Percentiles rank a stretch among this genome's conserved stretches.
Evolutionary conservation across 495 filamentous ascomycete species (phyloP).

Genomic region (Viridothelium virens): DNA sequence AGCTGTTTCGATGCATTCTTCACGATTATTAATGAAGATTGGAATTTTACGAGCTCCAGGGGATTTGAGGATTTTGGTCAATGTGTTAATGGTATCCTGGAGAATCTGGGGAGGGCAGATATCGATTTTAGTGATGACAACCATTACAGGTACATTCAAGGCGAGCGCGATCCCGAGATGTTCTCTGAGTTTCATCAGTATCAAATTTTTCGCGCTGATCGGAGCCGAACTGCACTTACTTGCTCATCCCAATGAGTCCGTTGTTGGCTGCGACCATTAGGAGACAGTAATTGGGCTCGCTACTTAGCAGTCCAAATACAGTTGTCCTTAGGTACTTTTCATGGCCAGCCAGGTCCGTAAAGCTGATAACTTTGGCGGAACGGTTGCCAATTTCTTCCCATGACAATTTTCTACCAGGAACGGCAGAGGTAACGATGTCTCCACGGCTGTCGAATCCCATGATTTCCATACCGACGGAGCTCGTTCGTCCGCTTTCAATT

Average conservation of each 20-base stretch:
- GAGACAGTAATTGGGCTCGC: slow-evolving; percentile 94
- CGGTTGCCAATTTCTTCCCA: slow-evolving; percentile 98
- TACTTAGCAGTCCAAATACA: slow-evolving; percentile 89
- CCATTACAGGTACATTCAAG: slow-evolving; percentile 94
- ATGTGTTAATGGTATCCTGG: slow-evolving; percentile 85
- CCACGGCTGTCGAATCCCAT: slow-evolving; percentile 93
- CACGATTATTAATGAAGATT: slow-evolving; percentile 87
- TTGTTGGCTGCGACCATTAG: slow-evolving; percentile 99
- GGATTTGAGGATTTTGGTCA: slow-evolving; percentile 85
- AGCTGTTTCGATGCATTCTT: slow-evolving; percentile 89
- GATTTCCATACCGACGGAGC: slow-evolving; percentile 96
- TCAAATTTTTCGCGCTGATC: neutral
- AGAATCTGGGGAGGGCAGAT: slow-evolving; percentile 96
- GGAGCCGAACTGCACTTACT: slow-evolving; percentile 35
- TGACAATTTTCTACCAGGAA: slow-evolving; percentile 77
- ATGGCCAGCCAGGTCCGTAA: slow-evolving; percentile 92
- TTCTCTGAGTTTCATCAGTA: slow-evolving; percentile 42
- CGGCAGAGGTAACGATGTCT: slow-evolving; percentile 70
- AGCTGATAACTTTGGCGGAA: slow-evolving; percentile 90
- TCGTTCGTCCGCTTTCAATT: slow-evolving; percentile 88
- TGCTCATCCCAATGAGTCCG: slow-evolving; percentile 94
- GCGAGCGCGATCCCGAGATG: slow-evolving; percentile 93
- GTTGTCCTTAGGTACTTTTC: slow-evolving; percentile 94
- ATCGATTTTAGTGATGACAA: slow-evolving; percentile 97
- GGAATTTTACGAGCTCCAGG: slow-evolving; percentile 93